Base-by-base conservation (phyloP, 78 protist species). In the Dictyostelium firmibasis region DNA sequence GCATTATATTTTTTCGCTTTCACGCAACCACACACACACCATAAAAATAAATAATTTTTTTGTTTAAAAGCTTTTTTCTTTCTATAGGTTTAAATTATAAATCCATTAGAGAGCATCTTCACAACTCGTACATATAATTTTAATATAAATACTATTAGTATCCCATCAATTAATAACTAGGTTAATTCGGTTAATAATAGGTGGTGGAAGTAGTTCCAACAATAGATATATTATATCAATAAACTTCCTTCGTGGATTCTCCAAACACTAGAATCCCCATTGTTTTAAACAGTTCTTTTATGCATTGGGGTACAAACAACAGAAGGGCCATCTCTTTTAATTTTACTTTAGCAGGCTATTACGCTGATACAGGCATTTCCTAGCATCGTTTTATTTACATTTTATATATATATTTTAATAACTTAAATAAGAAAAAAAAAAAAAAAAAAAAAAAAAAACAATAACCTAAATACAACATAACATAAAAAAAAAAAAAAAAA, bases 351-450 rank as follows among this genome's bases (percentile, higher is more conserved):
- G 93, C 93, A n/a, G 41, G 38, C 35, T 88, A 79, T 57, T 62
- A 69, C 81, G 85, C 93, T n/a, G 93, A 88, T 25, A 88, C 93
- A 11, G 93, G 93, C 64, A 88, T 88, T 88, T 88, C 93, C 93
- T 88, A 67, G 81, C 86, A 47, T 79, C 81, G 79, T 38, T 60
- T 60, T 88, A 67, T 27, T 3, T 60, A 78, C 11, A n/a, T 53
- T 69, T 72, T 62, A 88, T 78, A 87, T 60, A 86, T 36, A 53
- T 14, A 31, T 41, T 36, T 8, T 27, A 70, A 31, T 35, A 44
- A 35, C 27, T n/a, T n/a, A n/a, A n/a, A n/a, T n/a, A n/a, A n/a
- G n/a, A n/a, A n/a, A n/a, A n/a, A n/a, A 85, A 84, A 69, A 38
- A 18, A n/a, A 69, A 69, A 84, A 69, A 84, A 13, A 25, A 64